A percentile compares a stretch with the other conserved stretches of the same genome.
Evolutionary conservation across 129 eudicot genomes (phyloP).

Genomic region (Flaveria sonorensis): DNA sequence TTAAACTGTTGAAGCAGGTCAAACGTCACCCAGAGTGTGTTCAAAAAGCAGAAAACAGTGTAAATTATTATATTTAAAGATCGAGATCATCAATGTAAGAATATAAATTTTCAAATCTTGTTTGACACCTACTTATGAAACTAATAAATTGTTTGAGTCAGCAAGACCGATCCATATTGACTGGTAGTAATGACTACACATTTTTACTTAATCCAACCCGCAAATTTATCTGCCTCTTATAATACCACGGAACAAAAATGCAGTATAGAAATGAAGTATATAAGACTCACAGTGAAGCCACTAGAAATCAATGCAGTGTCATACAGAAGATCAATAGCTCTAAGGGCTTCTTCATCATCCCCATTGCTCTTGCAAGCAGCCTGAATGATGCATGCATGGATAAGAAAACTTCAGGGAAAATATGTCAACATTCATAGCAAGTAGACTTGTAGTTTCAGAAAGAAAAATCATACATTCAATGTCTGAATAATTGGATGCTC

Average conservation of each 20-base stretch:
- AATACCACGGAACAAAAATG: background rate
- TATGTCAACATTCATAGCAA: background rate
- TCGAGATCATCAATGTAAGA: background rate
- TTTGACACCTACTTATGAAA: background rate
- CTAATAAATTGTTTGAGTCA: background rate
- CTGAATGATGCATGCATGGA: slow-evolving; percentile 45
- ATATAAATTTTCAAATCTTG: background rate
- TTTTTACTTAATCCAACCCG: background rate
- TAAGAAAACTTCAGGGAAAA: background rate
- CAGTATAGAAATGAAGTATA: background rate
- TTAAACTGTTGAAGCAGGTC: background rate
- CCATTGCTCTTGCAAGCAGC: slow-evolving; percentile 68
- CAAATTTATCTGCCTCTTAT: background rate
- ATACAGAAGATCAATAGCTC: slow-evolving; percentile 88
- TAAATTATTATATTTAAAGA: background rate
- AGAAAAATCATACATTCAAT: slow-evolving; percentile 53
- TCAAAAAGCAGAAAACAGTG: background rate
- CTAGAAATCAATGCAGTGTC: slow-evolving; percentile 90
- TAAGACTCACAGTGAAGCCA: slow-evolving; percentile 82
- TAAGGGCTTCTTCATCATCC: slow-evolving; percentile 84
- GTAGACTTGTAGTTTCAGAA: background rate
- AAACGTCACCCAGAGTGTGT: background rate
- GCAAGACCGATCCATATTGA: background rate
- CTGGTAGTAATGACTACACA: background rate
- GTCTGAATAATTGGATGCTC: slow-evolving; percentile 75